These are phyloP conservation scores for Plenodomus lindquistii DNA, from an alignment of 2,329 filamentous ascomycete species.

Conservation along the genomic window DNA sequence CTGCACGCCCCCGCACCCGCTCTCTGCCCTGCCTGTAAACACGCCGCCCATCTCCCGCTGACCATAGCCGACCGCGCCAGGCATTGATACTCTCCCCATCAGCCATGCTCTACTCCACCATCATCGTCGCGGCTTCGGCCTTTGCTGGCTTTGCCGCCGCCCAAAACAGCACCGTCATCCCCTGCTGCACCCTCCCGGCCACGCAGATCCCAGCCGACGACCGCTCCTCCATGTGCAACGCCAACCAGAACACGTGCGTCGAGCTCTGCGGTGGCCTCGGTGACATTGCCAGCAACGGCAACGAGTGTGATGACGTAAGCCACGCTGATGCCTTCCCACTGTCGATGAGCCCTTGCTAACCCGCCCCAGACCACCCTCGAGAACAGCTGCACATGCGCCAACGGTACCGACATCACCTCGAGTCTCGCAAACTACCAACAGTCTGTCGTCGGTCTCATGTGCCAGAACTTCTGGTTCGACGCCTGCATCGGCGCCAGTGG, in stretches of 20 bases:
- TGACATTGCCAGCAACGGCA: conserved; percentile 47
- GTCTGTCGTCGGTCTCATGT: conserved; percentile 65
- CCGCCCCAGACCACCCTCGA: conserved; percentile 52
- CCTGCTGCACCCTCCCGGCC: conserved; percentile 50
- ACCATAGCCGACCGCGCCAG: conserved; percentile 23
- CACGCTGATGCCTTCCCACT: too few relatives aligned
- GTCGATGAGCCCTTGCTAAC: conserved; percentile 20
- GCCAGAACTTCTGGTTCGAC: conserved; percentile 53
- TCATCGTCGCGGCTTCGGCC: conserved; percentile 53
- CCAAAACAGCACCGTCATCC: conserved; percentile 49
- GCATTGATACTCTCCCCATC: conserved; percentile 43
- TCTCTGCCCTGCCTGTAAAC: neutral
- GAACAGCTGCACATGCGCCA: conserved; percentile 62
- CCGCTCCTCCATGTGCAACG: conserved; percentile 59
- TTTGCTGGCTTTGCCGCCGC: conserved; percentile 51
- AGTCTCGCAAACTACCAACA: conserved; percentile 54
- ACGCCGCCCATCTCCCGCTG: conserved; percentile 27
- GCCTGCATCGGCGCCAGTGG: conserved; percentile 47
- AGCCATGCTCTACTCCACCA: conserved; percentile 54
- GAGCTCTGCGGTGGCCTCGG: conserved; percentile 58
- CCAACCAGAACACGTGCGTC: conserved; percentile 63
- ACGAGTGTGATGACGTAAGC: conserved; percentile 63
- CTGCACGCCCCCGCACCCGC: neutral
- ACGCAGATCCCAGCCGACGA: conserved; percentile 42
- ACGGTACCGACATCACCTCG: conserved; percentile 56